Evolutionary conservation across 2,329 filamentous ascomycete genomes (phyloP).

Genomic region (Aspergillus sp.): DNA sequence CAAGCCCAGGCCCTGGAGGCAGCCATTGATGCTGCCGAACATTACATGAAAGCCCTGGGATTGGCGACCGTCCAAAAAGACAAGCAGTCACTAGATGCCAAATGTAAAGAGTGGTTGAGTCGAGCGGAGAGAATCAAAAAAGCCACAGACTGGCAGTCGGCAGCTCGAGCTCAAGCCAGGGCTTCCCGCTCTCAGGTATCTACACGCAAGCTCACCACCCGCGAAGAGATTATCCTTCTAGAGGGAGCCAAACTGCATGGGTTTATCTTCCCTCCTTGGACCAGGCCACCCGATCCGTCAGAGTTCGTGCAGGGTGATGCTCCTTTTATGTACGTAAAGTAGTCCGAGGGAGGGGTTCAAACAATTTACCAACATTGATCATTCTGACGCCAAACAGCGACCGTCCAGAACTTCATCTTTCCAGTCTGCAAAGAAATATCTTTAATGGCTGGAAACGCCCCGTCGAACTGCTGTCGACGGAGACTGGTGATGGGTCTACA

Average conservation of each 20-base stretch:
- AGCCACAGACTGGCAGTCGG: conserved; percentile 29
- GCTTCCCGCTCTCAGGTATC: conserved; percentile 49
- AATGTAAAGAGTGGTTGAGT: conserved; percentile 67
- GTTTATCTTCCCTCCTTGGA: conserved; percentile 82
- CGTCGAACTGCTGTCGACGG: conserved; percentile 57
- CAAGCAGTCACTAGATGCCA: conserved; percentile 63
- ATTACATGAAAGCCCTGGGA: conserved; percentile 73
- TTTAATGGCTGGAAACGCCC: conserved; percentile 84
- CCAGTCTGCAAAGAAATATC: conserved; percentile 68
- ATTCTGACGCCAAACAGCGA: conserved; percentile 55
- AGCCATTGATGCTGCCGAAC: conserved; percentile 73
- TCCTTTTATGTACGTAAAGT: conserved; percentile 59
- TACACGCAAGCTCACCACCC: conserved; percentile 60
- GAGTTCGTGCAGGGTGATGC: conserved; percentile 59
- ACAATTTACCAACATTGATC: conserved; percentile 11
- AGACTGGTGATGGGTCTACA: conserved; percentile 24
- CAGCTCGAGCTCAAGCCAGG: conserved; percentile 15
- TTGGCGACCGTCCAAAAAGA: conserved; percentile 61
- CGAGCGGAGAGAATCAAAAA: conserved; percentile 74
- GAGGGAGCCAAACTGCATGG: conserved; percentile 78
- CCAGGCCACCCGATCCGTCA: conserved; percentile 54
- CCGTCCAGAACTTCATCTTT: conserved; percentile 66
- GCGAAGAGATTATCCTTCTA: conserved; percentile 73
- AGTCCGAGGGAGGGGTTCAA: neutral
- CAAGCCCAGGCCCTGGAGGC: conserved; percentile 67